phyloP scores from a whole-genome alignment of 2,329 filamentous ascomycete genomes.

The Teratosphaeria nubilosa region DNA sequence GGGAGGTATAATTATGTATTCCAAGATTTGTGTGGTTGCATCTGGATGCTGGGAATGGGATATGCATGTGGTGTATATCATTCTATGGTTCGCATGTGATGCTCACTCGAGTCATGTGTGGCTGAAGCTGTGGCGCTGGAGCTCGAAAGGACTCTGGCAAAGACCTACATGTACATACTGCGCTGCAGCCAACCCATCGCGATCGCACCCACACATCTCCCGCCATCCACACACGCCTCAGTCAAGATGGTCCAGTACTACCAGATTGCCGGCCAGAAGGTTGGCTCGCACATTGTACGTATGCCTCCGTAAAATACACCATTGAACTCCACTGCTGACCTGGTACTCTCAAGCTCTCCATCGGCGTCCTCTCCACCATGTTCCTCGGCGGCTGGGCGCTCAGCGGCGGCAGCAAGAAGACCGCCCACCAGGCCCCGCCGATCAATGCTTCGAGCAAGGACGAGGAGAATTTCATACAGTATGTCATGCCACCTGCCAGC shows the following conservation, averaged over 20 bases:
- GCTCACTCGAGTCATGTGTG: neutral
- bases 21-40: neutral
- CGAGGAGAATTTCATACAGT: constrained; percentile 61
- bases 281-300: constrained; percentile 46
- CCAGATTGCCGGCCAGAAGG: constrained; percentile 41
- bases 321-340: neutral
- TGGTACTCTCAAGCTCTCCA: constrained; percentile 43
- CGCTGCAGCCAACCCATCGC: neutral
- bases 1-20: neutral
- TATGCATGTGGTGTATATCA: neutral
- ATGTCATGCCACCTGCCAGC: too few species aligned
- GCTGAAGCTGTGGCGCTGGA: neutral
- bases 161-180: neutral
- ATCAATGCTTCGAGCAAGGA: constrained; percentile 57
- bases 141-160: neutral
- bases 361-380: constrained; percentile 44
- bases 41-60: neutral
- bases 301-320: neutral
- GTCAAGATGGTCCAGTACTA: constrained; percentile 42
- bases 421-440: constrained; percentile 41
- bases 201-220: neutral
- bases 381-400: constrained; percentile 36
- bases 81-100: neutral
- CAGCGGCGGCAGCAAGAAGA: constrained; percentile 38
- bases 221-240: neutral